Evolutionary conservation across 1,139 yeast species (phyloP).

Genomic region (Insectozyma bohioensis): DNA sequence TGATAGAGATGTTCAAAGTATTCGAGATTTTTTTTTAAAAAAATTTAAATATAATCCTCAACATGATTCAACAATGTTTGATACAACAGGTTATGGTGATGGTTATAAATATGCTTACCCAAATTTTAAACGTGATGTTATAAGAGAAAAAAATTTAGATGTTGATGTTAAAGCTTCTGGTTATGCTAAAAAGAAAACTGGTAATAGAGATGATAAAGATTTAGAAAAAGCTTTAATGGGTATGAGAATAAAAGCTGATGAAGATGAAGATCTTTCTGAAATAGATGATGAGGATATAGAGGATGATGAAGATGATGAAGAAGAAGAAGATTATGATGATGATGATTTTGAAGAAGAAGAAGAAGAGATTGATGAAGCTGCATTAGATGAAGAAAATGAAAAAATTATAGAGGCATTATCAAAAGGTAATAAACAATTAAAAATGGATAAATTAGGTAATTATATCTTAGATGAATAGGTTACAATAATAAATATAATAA

Average conservation of each 20-base stretch:
- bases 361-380: slow-evolving; percentile 29
- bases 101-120: slow-evolving; percentile 82
- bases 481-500: too few species aligned
- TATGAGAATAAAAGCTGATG: slow-evolving; percentile 49
- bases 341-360: slow-evolving; percentile 29
- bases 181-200: slow-evolving; percentile 66
- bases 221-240: slow-evolving; percentile 71
- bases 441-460: slow-evolving; percentile 80
- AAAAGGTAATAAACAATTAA: slow-evolving; percentile 57
- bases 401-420: slow-evolving; percentile 68
- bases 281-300: slow-evolving; percentile 30
- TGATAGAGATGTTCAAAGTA: slow-evolving; percentile 89
- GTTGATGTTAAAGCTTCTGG: slow-evolving; percentile 91
- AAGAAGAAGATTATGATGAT: slow-evolving; percentile 30
- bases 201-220: slow-evolving; percentile 52
- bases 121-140: slow-evolving; percentile 70
- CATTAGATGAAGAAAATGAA: slow-evolving; percentile 62
- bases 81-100: slow-evolving; percentile 76
- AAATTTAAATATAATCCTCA: slow-evolving; percentile 74
- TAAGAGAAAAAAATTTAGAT: slow-evolving; percentile 69
- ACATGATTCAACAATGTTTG: slow-evolving; percentile 65
- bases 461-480: slow-evolving; percentile 65
- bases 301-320: slow-evolving; percentile 30
- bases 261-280: slow-evolving; percentile 31
- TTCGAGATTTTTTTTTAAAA: slow-evolving; percentile 75